These are phyloP conservation scores for Hemerocallis citrina DNA, from an alignment of 106 monocot species.

Conservation along the genomic window DNA sequence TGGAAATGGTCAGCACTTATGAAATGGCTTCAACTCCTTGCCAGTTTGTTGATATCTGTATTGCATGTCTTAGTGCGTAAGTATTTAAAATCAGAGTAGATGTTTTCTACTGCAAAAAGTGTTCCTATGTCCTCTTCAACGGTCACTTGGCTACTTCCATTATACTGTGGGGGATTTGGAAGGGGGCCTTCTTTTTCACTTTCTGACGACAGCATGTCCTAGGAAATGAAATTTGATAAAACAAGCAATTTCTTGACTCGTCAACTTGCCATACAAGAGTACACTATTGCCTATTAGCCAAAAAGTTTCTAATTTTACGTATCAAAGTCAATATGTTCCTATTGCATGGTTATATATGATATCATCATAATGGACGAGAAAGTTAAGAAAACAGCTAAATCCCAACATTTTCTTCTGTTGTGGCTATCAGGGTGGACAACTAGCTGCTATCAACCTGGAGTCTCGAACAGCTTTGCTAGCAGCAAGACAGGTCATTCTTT, in stretches of 20 bases:
- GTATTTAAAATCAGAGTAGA: no score
- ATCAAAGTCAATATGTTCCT: neutral
- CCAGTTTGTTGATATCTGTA: no score
- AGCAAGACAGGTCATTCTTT: slow-evolving; percentile 68
- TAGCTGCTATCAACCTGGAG: slow-evolving; percentile 84
- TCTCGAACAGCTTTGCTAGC: slow-evolving; percentile 74
- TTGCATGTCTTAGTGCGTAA: no score
- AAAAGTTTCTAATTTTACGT: no score
- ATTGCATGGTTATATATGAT: neutral
- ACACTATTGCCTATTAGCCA: neutral
- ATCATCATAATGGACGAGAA: neutral
- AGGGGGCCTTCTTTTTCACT: neutral
- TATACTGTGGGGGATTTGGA: neutral
- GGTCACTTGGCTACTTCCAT: neutral
- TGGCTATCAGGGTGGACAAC: slow-evolving; percentile 68
- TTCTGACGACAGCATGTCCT: neutral
- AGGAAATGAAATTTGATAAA: neutral
- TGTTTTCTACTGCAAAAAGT: no score
- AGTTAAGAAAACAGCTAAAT: neutral
- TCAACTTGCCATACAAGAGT: neutral
- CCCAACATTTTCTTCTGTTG: neutral
- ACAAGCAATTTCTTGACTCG: neutral
- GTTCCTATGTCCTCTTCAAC: no score
- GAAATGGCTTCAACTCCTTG: no score
- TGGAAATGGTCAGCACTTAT: no score